Evolutionary conservation across 139 green algal species (phyloP), one percentile per base, ranked within the genome.

Genomic region (Chlamydomonas sphaeroides): DNA sequence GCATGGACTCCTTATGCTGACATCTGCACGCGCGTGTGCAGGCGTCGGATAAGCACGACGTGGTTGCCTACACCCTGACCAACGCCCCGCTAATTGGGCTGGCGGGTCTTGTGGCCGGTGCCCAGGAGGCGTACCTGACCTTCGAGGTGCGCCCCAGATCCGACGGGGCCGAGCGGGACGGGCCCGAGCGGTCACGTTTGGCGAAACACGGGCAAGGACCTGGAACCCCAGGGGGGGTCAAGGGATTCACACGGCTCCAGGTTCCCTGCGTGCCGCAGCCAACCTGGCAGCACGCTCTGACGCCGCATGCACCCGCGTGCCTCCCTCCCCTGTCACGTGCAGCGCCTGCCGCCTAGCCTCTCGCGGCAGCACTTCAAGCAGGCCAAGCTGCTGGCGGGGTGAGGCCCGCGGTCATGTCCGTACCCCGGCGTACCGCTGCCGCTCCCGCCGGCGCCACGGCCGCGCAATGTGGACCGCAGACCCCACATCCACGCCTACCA

Each of bases 71-170:
- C 41, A 84, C 86, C 3, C 1, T 85, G 25, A 66, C 59, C 10
- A 90, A 90, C 33, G 80, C 80, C 14, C 65, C 80, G 1, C 51
- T 90, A n/a, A 84, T 90, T n/a, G 65, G 63, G 5, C 62, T 90
- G 1, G 86, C 86, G 5, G 86, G 86, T 30, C n/a, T 79, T 30
- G 78, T 56, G 25, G 59, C 80, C 7, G 85, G 86, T 6, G 73
- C 76, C 1, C 86, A 90, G 65, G 86, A 90, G 76, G 86, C 86
- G 1, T 87, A 77, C 41, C 56, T 86, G 51, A 83, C 68, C 8
- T 90, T 90, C 35, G 76, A 90, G 86, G 86, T 85, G 65, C 33
- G 62, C 15, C 3, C n/a, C n/a, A n/a, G n/a, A n/a, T n/a, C n/a
- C n/a, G n/a, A n/a, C n/a, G n/a, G n/a, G n/a, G n/a, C n/a, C n/a